A percentile compares a stretch with the other conserved stretches of the same genome.
Conservation (phyloP, 805 yeast genomes). For the Yarrowia keelungensis region DNA sequence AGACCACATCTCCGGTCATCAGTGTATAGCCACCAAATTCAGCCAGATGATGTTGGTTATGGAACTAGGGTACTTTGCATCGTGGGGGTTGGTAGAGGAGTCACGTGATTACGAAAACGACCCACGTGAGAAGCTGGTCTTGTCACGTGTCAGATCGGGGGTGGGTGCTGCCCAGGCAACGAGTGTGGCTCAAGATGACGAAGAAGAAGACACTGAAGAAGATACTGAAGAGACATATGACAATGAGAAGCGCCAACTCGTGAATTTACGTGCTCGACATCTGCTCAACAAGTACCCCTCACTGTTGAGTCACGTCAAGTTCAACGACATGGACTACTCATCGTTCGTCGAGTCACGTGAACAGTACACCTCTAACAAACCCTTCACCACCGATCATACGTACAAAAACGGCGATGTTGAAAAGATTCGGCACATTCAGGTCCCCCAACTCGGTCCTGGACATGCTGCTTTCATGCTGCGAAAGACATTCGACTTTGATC, state of each 20-base stretch:
- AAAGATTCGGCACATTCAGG: conserved; percentile 20
- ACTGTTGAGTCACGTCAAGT: not conserved
- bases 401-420: conserved; percentile 15
- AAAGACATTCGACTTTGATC: conserved; percentile 11
- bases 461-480: conserved; percentile 12
- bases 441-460: conserved; percentile 9
- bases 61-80: conserved; percentile 21
- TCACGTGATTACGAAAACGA: conserved; percentile 8
- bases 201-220: not conserved
- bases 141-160: not conserved
- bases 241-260: not conserved
- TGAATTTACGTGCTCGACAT: not conserved
- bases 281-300: conserved; percentile 5
- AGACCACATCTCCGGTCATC: conserved; percentile 7
- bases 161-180: not conserved
- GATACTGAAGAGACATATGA: not conserved
- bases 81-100: conserved; percentile 19
- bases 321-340: conserved; percentile 19
- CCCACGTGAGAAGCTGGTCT: not conserved
- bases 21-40: conserved; percentile 5
- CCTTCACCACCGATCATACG: conserved; percentile 26
- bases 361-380: not conserved
- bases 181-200: not conserved
- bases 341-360: conserved; percentile 12
- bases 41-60: conserved; percentile 13